Evolutionary conservation across 805 yeast genomes (phyloP), one percentile per base, ranked within the genome.

Genomic region (Barnettozyma salicaria): DNA sequence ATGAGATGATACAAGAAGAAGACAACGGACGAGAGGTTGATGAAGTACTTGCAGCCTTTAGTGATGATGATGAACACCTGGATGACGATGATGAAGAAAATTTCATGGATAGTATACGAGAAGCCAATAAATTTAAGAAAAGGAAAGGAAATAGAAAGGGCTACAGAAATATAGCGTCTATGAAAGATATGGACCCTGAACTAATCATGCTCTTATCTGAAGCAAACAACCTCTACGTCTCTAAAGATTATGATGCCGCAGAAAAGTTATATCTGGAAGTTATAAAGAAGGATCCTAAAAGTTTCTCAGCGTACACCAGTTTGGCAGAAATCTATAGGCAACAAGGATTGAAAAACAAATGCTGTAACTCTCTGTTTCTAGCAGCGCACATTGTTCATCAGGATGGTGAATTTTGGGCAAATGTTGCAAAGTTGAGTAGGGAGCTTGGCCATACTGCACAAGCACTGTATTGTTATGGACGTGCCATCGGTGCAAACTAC

Each of bases 241-340:
- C 71, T 21, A 70, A 70, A 33, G 80, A 82, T 49, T 67, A 73
- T 14, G 73, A 69, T 21, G 67, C 62, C 1, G 90, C 94, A 0
- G 70, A 74, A 47, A 61, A 71, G 34, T 54, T 70, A 34, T 89
- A 72, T 58, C 63, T 67, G 47, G 85, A 76, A 43, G 94, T 87
- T 10, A 78, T 90, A 42, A 77, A 79, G 48, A 67, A 78, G 37
- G 96, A 88, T 53, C 80, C 85, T 11, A 74, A 74, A 46, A 82
- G 84, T 55, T 80, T 76, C 56, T 76, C 83, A 30, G 96, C 96
- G 0, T 89, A 89, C 65, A 80, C 83, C 50, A 83, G 94, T 0
- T 61, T 88, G 30, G 97, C 96, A 32, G 95, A 85, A 52, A 83
- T 90, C 32, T 80, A 83, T 46, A 70, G 76, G 39, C 64, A 72